Conservation (phyloP, 2,329 filamentous ascomycete species). For the Fusarium graminum region DNA sequence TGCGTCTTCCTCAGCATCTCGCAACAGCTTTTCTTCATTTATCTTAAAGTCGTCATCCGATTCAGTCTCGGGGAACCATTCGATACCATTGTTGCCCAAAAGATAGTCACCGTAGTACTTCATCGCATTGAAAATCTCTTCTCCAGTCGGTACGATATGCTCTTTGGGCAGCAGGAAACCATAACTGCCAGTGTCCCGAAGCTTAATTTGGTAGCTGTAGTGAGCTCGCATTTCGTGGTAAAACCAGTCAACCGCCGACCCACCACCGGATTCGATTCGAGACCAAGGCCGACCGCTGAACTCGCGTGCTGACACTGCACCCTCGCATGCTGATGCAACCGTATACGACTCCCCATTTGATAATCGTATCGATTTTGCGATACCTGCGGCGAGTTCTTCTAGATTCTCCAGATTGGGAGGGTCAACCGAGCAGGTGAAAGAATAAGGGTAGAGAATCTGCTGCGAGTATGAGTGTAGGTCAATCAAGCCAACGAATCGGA, state of each 20-base stretch:
- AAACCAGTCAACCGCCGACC: constrained; percentile 94
- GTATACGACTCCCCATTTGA: constrained; percentile 81
- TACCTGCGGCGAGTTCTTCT: constrained; percentile 86
- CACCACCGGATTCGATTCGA: constrained; percentile 80
- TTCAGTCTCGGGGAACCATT: constrained; percentile 54
- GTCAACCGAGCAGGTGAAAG: constrained; percentile 81
- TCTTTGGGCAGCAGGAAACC: constrained; percentile 90
- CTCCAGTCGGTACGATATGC: constrained; percentile 88
- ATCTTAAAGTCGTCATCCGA: constrained; percentile 39
- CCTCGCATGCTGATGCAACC: constrained; percentile 88
- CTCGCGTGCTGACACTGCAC: constrained; percentile 66
- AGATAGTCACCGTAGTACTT: constrained; percentile 87
- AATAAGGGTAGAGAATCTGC: constrained; percentile 92
- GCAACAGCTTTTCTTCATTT: constrained; percentile 10
- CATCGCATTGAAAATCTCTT: constrained; percentile 86
- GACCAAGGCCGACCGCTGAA: constrained; percentile 44
- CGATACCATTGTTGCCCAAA: constrained; percentile 76
- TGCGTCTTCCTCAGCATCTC: constrained; percentile 29
- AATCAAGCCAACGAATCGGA: constrained; percentile 84
- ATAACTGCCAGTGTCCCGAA: constrained; percentile 93
- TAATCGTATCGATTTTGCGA: constrained; percentile 90
- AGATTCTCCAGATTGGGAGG: constrained; percentile 93
- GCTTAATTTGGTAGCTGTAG: constrained; percentile 93
- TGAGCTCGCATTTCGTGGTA: constrained; percentile 86
- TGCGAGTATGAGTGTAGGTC: constrained; percentile 97